Evolutionary conservation across 225 moss, liverwort and hornwort species (phyloP).

Genomic region (Sphagnum contortum): DNA sequence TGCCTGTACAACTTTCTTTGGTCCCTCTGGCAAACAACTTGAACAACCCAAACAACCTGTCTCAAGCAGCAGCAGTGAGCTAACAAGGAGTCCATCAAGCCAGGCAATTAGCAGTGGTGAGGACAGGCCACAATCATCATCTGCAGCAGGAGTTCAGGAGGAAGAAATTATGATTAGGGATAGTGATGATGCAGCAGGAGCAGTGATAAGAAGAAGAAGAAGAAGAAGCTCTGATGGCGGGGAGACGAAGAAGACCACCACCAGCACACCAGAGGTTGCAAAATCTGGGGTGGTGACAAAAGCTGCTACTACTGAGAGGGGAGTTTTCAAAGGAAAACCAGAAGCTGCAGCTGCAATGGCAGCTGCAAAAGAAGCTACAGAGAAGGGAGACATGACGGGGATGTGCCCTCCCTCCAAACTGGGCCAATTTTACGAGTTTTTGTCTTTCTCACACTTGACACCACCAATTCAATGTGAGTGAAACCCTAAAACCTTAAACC

Average conservation of each 20-base stretch:
- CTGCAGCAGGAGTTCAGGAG: slow-evolving; percentile 4
- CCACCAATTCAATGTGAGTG: slow-evolving; percentile 60
- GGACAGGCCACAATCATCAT: no score
- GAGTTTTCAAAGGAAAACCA: slow-evolving; percentile 45
- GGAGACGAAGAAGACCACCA: slow-evolving; percentile 1
- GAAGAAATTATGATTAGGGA: neutral
- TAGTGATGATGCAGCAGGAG: no score
- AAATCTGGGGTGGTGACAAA: no score
- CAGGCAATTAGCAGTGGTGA: no score
- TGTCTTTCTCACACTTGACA: slow-evolving; percentile 46
- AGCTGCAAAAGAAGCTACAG: slow-evolving; percentile 60
- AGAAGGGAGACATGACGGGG: slow-evolving; percentile 67
- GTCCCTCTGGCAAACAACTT: slow-evolving; percentile 32
- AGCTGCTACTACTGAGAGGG: slow-evolving; percentile 8
- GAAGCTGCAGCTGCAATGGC: slow-evolving; percentile 67
- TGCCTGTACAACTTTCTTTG: slow-evolving; percentile 51
- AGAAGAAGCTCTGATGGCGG: slow-evolving; percentile 7
- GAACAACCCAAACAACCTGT: no score
- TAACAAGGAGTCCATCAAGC: no score
- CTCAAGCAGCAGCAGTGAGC: no score
- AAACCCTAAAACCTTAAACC: no score
- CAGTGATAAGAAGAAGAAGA: neutral
- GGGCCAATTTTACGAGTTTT: slow-evolving; percentile 58
- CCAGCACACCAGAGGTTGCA: no score
- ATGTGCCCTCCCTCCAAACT: slow-evolving; percentile 70